Evolutionary conservation across 495 filamentous ascomycete species (phyloP), one percentile per base, ranked within the genome.

Genomic region (Xylaria castorea): DNA sequence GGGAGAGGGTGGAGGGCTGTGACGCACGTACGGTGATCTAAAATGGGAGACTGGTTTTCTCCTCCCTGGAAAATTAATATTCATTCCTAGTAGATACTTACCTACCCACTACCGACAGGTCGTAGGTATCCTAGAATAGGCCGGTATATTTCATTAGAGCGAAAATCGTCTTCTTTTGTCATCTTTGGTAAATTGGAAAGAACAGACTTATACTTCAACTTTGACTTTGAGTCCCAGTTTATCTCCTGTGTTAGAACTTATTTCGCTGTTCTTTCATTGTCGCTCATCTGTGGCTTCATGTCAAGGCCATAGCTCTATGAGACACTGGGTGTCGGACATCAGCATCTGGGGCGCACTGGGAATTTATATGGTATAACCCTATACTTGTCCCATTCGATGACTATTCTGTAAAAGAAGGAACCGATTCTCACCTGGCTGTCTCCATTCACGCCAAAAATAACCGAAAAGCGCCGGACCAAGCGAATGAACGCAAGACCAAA

Each of bases 371-470:
- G 48, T 44, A 1, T 68, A 32, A 36, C 64, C 34, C 34, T 27
- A 25, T 44, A n/a, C 11, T 57, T 66, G 48, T 30, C 22, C 32
- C 7, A 72, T 22, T 71, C 8, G 22, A 66, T 40, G 44, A 8
- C 68, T 53, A 53, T 25, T 64, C 64, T 55, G 20, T 12, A 27
- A 66, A 66, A 50, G 36, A 27, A 66, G 27, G n/a, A 30, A 5
- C 6, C 36, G 27, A 57, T 42, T 65, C 57, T 40, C 68, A 71
- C 55, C 58, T 71, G 57, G 9, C 18, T 53, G 27, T 64, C 36
- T 22, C 51, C 18, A 44, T 22, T 36, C 25, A 67, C 38, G 32
- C 11, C 7, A 64, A 64, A 62, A 25, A n/a, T 18, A 66, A 50
- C 25, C 38, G 25, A 27, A 44, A 46, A 69, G 40, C 53, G 67